Evolutionary conservation across 1,284 basidiomycete genomes (phyloP).

Genomic region (Fistulinella cinereoalba): DNA sequence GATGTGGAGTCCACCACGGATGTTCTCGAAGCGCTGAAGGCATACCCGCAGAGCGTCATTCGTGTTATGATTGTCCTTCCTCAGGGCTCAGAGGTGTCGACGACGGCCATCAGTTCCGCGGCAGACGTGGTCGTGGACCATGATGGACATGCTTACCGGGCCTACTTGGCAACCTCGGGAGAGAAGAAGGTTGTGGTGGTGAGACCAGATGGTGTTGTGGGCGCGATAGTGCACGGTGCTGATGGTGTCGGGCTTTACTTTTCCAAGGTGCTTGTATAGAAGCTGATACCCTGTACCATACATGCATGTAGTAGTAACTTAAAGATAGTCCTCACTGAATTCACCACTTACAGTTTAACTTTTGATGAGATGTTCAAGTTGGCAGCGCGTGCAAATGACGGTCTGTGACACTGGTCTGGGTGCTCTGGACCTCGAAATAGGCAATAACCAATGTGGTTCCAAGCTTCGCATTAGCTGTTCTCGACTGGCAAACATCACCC

Average conservation of each 20-base stretch:
- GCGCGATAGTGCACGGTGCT: not conserved
- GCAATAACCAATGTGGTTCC: too few relatives aligned
- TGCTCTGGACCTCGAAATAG: too few relatives aligned
- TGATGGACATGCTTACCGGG: constrained; percentile 20
- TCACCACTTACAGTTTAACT: too few relatives aligned
- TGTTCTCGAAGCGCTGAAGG: constrained; percentile 8
- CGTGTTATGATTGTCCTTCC: constrained; percentile 15
- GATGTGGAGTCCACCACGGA: constrained; percentile 1
- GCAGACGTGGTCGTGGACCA: constrained; percentile 11
- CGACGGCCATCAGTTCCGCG: not conserved
- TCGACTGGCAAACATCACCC: too few relatives aligned
- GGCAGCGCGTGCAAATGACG: too few relatives aligned
- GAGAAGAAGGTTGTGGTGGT: constrained; percentile 11
- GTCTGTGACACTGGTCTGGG: too few relatives aligned
- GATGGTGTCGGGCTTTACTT: not conserved
- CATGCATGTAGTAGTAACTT: too few relatives aligned
- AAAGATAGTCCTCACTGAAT: too few relatives aligned
- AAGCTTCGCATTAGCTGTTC: too few relatives aligned
- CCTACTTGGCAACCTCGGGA: constrained; percentile 17
- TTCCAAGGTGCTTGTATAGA: not conserved
- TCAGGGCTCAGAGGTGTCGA: not conserved
- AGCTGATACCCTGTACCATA: too few relatives aligned
- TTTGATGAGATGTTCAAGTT: too few relatives aligned
- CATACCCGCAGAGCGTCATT: constrained; percentile 1
- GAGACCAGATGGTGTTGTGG: not conserved